Base-by-base conservation (phyloP, 2,329 filamentous ascomycete genomes). In the Colletotrichum tropicicola region DNA sequence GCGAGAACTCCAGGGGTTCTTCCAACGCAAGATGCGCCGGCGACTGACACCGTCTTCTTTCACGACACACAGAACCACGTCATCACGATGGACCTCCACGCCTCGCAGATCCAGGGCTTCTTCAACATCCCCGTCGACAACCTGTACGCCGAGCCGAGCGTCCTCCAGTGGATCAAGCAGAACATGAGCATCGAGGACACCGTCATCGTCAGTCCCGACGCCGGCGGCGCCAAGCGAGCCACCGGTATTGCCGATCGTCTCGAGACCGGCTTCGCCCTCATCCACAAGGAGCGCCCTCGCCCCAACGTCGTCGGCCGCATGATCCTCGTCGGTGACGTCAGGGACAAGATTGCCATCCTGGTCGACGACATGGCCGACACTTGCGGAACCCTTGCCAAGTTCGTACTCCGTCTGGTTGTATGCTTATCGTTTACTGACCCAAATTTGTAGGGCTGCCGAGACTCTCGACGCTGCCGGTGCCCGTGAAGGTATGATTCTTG, bases 291-390 rank as follows among this genome's bases (percentile, higher is more conserved):
- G 79, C 59, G 65, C 27, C 65, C 65, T 39, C 65, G 65, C 5
- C 83, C 83, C 65, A 97, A 97, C 73, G 94, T 97, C 74, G 94
- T 97, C 66, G 93, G 92, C 9, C 91, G 93, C 72, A 97, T 97
- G 93, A 92, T 82, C 1, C 90, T 99, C n/a, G 95, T 98, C 53
- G 96, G 96, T 70, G 94, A 97, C 70, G 96, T 98, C 48, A 87
- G 89, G 70, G 92, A 92, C 80, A 96, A 96, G 82, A 90, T 95
- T 28, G 95, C 95, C 65, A 98, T 99, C 74, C 89, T 99, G 51
- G 95, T 99, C 56, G 95, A 98, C 77, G 95, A 98, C 77, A 98
- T 98, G 93, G 94, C 94, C 30, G 95, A 98, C 76, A 98, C 95
- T 4, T 98, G 94, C 77, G 94, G 94, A 70, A 97, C 91, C 2